Base-by-base conservation (phyloP, 108 stramenopile genomes). In the Nitzschia inconspicua region DNA sequence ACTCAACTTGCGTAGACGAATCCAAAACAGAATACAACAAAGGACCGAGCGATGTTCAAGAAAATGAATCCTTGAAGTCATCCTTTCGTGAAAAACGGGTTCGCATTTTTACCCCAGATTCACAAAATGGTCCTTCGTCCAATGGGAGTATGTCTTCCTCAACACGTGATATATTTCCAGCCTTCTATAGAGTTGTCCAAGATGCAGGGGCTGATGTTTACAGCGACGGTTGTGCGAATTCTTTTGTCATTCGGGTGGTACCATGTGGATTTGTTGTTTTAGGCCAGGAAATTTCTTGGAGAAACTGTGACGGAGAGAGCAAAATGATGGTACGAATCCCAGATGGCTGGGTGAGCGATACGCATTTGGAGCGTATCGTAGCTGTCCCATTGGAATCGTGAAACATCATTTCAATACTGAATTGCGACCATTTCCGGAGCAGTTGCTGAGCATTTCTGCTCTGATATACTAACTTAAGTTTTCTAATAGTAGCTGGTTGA, bases 291-390 rank as follows among this genome's bases (percentile, higher is more conserved):
- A 28, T 68, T 37, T 22, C 54, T 1, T 60, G 54, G 55, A 37
- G 59, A 58, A 34, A 31, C 13, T 18, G 18, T 20, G 53, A 58
- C 31, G 56, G 47, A 23, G 56, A 42, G 39, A 46, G 52, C 13
- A 37, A 50, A 40, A 34, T 72, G 26, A 72, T 72, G 70, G 27
- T 72, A 26, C 55, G 56, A n/a, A 58, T 72, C 39, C 70, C 70
- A 2, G 70, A 72, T 51, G 70, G 70, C 0, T 72, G 70, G 70
- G 56, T 72, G 7, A 46, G 14, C 10, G 70, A 72, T 32, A 27
- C 34, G 19, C 27, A 48, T 3, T 47, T 72, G 20, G 56, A 63
- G 42, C 62, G 70, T 1, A 72, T 72, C 4, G 37, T 63, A n/a
- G 70, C 70, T 13, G 63, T 72, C 3, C 70, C 70, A 9, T 35